Evolutionary conservation across 176 grass and related monocot genomes (phyloP), one percentile per base, ranked within the genome.

Genomic region (Eragrostis nindensis): DNA sequence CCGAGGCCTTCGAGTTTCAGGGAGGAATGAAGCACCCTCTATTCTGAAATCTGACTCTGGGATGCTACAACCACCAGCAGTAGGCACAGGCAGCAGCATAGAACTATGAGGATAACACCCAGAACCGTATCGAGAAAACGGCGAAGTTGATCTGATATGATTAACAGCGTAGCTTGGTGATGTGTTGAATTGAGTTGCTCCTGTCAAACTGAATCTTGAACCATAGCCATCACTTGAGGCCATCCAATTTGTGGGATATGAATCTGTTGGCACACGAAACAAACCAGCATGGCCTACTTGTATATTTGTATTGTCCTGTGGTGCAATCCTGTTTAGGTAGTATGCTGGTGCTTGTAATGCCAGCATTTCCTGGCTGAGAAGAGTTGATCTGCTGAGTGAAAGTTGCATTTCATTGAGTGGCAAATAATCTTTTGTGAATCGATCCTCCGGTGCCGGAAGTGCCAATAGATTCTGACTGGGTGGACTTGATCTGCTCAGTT

Each of bases 261-360:
- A 66, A 73, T 95, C 90, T 60, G 69, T 93, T 45, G 96, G 90
- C 89, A 99, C 86, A 65, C 96, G 94, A 70, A 99, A 99, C 83
- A 99, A 65, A 75, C 88, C 80, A 77, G 93, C 70, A 88, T 84
- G 73, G 56, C 82, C 80, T 53, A 80, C 59, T 29, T 90, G 93
- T 84, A 89, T 50, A 64, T 88, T 99, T 30, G 78, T 40, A 66
- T 80, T 36, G 60, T 82, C 73, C 42, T 11, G 30, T 25, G 73
- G 60, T 45, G 55, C 21, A 30, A 81, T 75, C 46, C 80, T 68
- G 24, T 55, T 85, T 65, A 46, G 48, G 59, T 74, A 80, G 62
- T 71, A 38, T 40, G 8, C 45, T 79, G 48, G 73, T 70, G 77
- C 71, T 39, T 79, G 66, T 50, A 87, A 52, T 44, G 72, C 29